Percentiles rank a stretch among this genome's conserved stretches.
Evolutionary conservation across 1,284 basidiomycete species (phyloP).

Genomic region (Malassezia sympodialis): DNA sequence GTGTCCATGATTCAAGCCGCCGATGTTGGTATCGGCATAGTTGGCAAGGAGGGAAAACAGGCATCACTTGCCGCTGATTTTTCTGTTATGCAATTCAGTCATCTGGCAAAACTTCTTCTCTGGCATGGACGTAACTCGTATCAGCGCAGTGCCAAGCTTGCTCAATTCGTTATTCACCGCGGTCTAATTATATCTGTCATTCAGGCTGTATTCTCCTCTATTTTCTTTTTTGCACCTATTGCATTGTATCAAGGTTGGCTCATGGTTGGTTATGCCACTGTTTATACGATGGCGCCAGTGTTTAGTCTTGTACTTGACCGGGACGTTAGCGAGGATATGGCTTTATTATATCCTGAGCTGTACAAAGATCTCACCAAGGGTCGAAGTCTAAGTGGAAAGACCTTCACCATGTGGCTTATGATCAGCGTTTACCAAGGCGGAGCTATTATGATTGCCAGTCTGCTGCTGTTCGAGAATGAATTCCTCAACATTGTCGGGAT

Average conservation of each 20-base stretch:
- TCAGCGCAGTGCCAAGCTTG: constrained; percentile 89
- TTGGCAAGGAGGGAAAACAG: constrained; percentile 97
- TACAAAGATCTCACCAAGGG: constrained; percentile 79
- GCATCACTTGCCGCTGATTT: constrained; percentile 96
- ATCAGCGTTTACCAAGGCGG: constrained; percentile 97
- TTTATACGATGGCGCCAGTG: constrained; percentile 97
- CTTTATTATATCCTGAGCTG: constrained; percentile 87
- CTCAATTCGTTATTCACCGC: constrained; percentile 90
- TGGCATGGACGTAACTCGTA: constrained; percentile 98
- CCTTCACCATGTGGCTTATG: constrained; percentile 96
- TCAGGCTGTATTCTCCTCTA: constrained; percentile 75
- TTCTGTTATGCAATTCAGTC: constrained; percentile 89
- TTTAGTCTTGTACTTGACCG: constrained; percentile 91
- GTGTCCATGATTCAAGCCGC: constrained; percentile 94
- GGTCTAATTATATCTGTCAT: constrained; percentile 96
- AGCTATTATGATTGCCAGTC: constrained; percentile 94
- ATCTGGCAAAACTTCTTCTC: constrained; percentile 84
- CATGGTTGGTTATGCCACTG: constrained; percentile 92
- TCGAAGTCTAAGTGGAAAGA: constrained; percentile 75
- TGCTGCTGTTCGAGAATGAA: constrained; percentile 91
- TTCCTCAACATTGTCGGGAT: constrained; percentile 97
- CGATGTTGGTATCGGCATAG: constrained; percentile 89
- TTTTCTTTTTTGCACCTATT: constrained; percentile 98
- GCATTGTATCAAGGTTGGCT: constrained; percentile 97
- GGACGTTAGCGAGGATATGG: constrained; percentile 90